These are phyloP conservation scores for Microbotryum silenes-acaulis DNA, from an alignment of 1,284 basidiomycete species.

Conservation along the genomic window DNA sequence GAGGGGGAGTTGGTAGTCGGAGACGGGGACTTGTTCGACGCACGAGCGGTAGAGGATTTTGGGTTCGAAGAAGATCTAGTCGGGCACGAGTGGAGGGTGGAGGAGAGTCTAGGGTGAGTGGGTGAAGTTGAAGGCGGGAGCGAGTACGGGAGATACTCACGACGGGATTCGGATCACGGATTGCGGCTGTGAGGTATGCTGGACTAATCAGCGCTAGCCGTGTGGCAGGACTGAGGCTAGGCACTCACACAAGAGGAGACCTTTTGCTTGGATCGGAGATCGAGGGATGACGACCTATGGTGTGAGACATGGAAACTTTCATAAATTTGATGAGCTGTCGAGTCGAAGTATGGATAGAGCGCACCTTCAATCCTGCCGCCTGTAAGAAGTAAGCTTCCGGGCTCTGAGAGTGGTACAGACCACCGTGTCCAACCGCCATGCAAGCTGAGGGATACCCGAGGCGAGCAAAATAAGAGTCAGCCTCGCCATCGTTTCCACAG, in stretches of 20 bases:
- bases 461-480: neutral
- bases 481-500: neutral
- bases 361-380: conserved; percentile 77
- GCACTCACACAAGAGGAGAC: conserved; percentile 54
- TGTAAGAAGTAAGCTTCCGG: conserved; percentile 92
- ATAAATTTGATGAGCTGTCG: neutral
- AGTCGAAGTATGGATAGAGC: conserved; percentile 2
- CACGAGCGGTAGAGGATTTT: conserved; percentile 80
- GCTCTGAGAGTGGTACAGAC: conserved; percentile 86
- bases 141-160: conserved; percentile 41
- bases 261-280: conserved; percentile 90
- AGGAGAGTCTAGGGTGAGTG: neutral
- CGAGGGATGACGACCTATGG: conserved; percentile 76
- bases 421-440: conserved; percentile 88
- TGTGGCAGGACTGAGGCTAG: neutral
- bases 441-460: conserved; percentile 44
- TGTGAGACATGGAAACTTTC: neutral
- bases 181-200: conserved; percentile 48
- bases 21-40: conserved; percentile 86
- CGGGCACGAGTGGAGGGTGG: neutral
- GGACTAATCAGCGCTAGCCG: neutral
- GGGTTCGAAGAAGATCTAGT: conserved; percentile 69
- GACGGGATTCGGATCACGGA: conserved; percentile 85
- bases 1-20: conserved; percentile 76
- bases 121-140: neutral